Conservation (phyloP, 2,329 filamentous ascomycete species). For the Biscogniauxia mediterranea region DNA sequence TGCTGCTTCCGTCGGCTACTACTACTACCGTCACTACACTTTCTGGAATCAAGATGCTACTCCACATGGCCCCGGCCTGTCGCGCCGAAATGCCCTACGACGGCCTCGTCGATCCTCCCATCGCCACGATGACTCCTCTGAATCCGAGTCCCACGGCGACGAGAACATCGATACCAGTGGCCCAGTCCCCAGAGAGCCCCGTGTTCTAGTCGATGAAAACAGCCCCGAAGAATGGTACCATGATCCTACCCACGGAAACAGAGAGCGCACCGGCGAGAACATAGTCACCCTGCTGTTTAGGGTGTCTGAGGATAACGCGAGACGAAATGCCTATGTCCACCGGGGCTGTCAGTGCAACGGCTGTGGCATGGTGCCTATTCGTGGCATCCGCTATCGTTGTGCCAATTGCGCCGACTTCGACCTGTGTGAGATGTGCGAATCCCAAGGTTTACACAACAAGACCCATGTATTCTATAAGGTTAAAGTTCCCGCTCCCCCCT, state of each 20-base stretch:
- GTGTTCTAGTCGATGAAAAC: constrained; percentile 37
- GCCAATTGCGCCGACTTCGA: constrained; percentile 96
- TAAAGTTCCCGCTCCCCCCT: constrained; percentile 80
- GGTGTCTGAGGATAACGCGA: constrained; percentile 90
- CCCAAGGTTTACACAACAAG: constrained; percentile 73
- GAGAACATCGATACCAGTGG: constrained; percentile 41
- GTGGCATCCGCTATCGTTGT: constrained; percentile 89
- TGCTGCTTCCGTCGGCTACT: constrained; percentile 57
- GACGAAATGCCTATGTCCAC: constrained; percentile 85
- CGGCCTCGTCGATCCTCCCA: constrained; percentile 41
- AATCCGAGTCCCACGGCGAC: constrained; percentile 43
- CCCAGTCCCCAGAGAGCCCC: constrained; percentile 34
- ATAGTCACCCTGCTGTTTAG: constrained; percentile 84
- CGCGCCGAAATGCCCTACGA: constrained; percentile 67
- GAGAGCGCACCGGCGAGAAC: constrained; percentile 66
- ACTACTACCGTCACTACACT: constrained; percentile 45
- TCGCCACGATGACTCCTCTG: constrained; percentile 35
- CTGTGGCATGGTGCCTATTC: constrained; percentile 84
- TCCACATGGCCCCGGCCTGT: constrained; percentile 44
- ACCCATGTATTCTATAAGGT: constrained; percentile 98
- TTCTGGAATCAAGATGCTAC: constrained; percentile 30
- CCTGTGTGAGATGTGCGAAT: constrained; percentile 90
- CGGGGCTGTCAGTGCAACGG: constrained; percentile 89
- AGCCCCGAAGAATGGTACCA: constrained; percentile 53
- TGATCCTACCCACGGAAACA: constrained; percentile 39